phyloP scores from a whole-genome alignment of 495 filamentous ascomycete genomes.

The Xylaria venustula region DNA sequence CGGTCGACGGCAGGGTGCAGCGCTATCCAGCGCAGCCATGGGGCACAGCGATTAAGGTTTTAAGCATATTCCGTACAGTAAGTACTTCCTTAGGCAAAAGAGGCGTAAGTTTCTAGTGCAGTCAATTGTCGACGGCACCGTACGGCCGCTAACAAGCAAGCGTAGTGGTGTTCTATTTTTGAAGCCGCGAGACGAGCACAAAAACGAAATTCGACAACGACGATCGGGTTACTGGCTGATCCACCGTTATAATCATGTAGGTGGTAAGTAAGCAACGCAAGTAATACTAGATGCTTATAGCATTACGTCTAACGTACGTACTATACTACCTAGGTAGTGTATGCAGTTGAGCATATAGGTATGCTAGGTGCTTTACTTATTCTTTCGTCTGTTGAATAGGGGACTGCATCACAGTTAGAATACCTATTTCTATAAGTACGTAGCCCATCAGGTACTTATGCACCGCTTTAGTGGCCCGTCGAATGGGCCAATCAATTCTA shows the following conservation, averaged over 20 bases:
- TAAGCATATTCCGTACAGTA: constrained; percentile 15
- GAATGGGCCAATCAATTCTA: neutral
- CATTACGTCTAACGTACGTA: too few species aligned
- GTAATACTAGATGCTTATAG: too few species aligned
- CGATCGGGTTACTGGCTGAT: neutral
- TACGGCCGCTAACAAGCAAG: neutral
- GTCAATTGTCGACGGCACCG: neutral
- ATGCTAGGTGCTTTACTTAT: neutral
- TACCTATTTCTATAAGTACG: too few species aligned
- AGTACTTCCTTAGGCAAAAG: too few species aligned
- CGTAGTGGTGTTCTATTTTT: constrained; percentile 8
- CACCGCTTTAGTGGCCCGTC: neutral
- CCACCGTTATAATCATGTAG: neutral
- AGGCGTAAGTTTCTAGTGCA: too few species aligned
- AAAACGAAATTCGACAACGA: neutral
- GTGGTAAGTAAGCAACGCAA: constrained; percentile 8
- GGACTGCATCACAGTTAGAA: too few species aligned
- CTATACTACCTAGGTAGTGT: neutral
- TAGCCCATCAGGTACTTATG: too few species aligned
- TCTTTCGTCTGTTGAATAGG: too few species aligned
- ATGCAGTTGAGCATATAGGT: neutral
- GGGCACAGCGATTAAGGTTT: constrained; percentile 15
- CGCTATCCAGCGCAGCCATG: neutral
- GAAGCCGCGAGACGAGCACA: neutral
- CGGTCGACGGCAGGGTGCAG: constrained; percentile 8